Base-by-base conservation (phyloP, 139 green algal species). In the Tetradesmus lagerheimii region DNA sequence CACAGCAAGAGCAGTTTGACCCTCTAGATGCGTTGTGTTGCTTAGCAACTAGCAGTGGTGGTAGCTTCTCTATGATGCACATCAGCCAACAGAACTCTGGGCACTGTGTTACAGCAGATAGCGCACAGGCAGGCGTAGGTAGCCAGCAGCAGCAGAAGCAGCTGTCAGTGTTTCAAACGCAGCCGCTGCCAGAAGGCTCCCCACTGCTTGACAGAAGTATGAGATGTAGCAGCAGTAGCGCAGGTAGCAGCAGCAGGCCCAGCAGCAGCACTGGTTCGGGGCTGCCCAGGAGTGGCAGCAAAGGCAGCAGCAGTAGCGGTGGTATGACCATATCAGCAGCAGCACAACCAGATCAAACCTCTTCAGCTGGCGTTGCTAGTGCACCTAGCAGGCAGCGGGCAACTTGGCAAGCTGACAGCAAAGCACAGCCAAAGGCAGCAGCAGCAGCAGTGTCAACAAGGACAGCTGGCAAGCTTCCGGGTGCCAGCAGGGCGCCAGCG, bases 131-230 rank as follows among this genome's bases (percentile, higher is more conserved):
- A 12, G 25, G 66, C 66, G 9, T 37, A 34, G 3, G 66, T 23
- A 76, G 66, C 25, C 66, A 79, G n/a, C 8, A 27, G 82, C 82
- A 38, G 53, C 82, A 79, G 57, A 35, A 87, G 53, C 57, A 79
- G 18, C 53, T 87, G 4, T 57, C 57, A n/a, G 82, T 87, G 20
- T 87, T 87, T 79, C 82, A 87, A n/a, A 57, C 57, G 14, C 34
- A 74, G 35, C 53, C 82, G 27, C 82, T 87, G 35, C 80, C 80
- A 34, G 1, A 31, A 18, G 45, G 45, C 2, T 86, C 41, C 20
- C 45, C 45, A 8, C 35, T 86, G 41, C 41, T 85, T 39, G 31
- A 47, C 27, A 85, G 20, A 39, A 41, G 39, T 20, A 43, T 27
- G 5, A 85, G 31, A 39, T 25, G 16, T 12, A 62, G 79, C 9